These are phyloP conservation scores for Trametes meyenii DNA, from an alignment of 768 basidiomycete species.

Conservation along the genomic window DNA sequence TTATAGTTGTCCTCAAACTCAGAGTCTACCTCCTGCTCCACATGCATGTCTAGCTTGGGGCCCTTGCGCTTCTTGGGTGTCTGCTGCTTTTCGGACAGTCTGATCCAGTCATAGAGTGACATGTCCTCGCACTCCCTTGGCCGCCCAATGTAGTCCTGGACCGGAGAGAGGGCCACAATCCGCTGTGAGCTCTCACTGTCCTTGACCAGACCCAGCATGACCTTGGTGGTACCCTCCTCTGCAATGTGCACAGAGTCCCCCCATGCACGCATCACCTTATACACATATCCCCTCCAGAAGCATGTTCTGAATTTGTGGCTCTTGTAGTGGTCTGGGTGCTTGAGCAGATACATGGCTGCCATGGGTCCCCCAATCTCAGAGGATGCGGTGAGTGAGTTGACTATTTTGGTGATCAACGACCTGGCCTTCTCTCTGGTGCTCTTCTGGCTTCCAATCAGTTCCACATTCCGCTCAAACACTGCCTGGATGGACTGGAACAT, in stretches of 20 bases:
- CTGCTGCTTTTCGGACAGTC: not conserved
- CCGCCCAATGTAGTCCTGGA: conserved; percentile 16
- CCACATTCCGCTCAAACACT: not conserved
- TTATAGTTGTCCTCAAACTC: not conserved
- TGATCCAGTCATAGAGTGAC: not conserved
- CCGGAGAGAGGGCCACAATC: conserved; percentile 10
- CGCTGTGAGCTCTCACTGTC: not conserved
- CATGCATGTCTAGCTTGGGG: not conserved
- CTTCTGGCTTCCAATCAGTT: not conserved
- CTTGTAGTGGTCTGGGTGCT: conserved; percentile 24
- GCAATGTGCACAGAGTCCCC: not conserved
- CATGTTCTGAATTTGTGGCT: conserved; percentile 13
- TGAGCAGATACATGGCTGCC: conserved; percentile 19
- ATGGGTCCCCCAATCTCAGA: conserved; percentile 22
- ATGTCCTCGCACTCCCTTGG: conserved; percentile 2
- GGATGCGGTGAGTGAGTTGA: conserved; percentile 8
- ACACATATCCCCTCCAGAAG: conserved; percentile 15
- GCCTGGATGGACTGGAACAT: conserved; percentile 3
- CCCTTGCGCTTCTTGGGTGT: not conserved
- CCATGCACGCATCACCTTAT: conserved; percentile 1
- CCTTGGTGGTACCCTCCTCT: not conserved
- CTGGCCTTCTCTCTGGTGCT: not conserved
- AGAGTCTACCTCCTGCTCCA: too few relatives aligned
- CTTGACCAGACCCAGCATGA: conserved; percentile 7
- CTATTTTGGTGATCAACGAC: conserved; percentile 7